Percentiles rank a stretch among this genome's conserved stretches.
These are phyloP conservation scores for Apophysomyces trapeziformis DNA, from an alignment of 371 early-diverging fungal species.

Conservation along the genomic window DNA sequence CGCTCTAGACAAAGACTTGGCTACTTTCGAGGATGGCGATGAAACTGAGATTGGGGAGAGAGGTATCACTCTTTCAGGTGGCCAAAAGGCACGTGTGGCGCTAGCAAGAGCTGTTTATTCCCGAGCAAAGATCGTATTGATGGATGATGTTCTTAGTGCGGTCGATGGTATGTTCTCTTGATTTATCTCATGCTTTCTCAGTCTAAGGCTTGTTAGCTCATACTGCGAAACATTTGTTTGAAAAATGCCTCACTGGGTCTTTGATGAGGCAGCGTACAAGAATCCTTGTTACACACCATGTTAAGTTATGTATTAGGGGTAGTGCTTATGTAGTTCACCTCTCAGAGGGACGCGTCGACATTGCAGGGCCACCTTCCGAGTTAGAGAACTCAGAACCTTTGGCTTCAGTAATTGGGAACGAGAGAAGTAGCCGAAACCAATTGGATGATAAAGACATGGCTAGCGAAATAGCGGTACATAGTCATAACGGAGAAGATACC, in stretches of 20 bases:
- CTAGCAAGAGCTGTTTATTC: conserved; percentile 88
- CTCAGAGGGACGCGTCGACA: conserved; percentile 53
- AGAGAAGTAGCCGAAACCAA: conserved; percentile 35
- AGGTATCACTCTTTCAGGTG: conserved; percentile 77
- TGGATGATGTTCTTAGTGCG: conserved; percentile 88
- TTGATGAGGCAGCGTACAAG: conserved; percentile 80
- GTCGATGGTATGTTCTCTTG: conserved; percentile 57
- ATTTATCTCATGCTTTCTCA: no score
- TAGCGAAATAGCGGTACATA: neutral
- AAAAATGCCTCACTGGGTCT: conserved; percentile 69
- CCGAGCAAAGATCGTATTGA: conserved; percentile 68
- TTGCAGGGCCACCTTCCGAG: conserved; percentile 49
- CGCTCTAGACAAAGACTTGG: conserved; percentile 56
- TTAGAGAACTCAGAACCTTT: conserved; percentile 48
- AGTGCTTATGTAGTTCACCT: conserved; percentile 70
- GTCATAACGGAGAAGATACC: neutral
- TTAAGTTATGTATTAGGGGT: conserved; percentile 73
- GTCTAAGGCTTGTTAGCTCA: conserved; percentile 53
- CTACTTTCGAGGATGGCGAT: conserved; percentile 80
- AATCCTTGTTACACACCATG: conserved; percentile 90
- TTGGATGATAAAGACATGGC: conserved; percentile 25
- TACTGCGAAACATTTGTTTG: conserved; percentile 84
- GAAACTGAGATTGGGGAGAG: conserved; percentile 93
- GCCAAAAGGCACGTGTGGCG: conserved; percentile 81
- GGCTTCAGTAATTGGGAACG: conserved; percentile 45